Percentiles rank a stretch among this genome's conserved stretches.
Conservation (phyloP, 148 eudicot genomes). For the Oxyria digyna region DNA sequence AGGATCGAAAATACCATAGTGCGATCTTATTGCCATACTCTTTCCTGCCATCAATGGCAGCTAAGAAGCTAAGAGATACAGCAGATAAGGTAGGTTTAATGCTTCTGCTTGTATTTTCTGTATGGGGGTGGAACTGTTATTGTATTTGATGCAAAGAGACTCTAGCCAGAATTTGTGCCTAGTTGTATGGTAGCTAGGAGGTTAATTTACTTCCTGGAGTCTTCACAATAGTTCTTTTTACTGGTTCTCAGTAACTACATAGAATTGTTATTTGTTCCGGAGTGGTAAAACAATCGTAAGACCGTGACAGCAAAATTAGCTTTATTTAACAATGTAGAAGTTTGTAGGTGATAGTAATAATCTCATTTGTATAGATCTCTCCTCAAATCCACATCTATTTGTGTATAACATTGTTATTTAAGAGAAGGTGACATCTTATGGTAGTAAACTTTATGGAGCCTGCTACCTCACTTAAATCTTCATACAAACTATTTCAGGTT, state of each 20-base stretch:
- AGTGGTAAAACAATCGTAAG: not conserved
- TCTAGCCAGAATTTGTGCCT: not conserved
- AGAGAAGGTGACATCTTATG: not conserved
- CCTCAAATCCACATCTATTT: not conserved
- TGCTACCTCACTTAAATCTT: not conserved
- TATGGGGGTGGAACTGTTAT: slow-evolving; percentile 1
- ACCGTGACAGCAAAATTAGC: not conserved
- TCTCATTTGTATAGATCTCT: not conserved
- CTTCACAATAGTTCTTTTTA: not conserved
- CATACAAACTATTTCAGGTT: not conserved
- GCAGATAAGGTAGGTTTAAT: slow-evolving; percentile 58
- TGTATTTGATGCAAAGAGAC: slow-evolving; percentile 1
- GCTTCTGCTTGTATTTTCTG: not conserved
- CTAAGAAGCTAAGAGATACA: slow-evolving; percentile 67
- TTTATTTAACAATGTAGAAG: not conserved
- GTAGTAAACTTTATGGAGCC: not conserved
- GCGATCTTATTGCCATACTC: slow-evolving; percentile 59
- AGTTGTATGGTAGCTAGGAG: not conserved
- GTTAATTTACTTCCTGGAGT: not conserved
- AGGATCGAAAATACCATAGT: slow-evolving; percentile 72
- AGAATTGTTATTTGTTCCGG: not conserved
- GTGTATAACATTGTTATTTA: not conserved
- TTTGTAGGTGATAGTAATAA: not conserved
- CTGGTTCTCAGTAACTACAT: not conserved
- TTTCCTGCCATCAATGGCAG: slow-evolving; percentile 92